These are phyloP conservation scores for Cladosporium sp. DNA, from an alignment of 2,329 filamentous ascomycete genomes.

Conservation along the genomic window DNA sequence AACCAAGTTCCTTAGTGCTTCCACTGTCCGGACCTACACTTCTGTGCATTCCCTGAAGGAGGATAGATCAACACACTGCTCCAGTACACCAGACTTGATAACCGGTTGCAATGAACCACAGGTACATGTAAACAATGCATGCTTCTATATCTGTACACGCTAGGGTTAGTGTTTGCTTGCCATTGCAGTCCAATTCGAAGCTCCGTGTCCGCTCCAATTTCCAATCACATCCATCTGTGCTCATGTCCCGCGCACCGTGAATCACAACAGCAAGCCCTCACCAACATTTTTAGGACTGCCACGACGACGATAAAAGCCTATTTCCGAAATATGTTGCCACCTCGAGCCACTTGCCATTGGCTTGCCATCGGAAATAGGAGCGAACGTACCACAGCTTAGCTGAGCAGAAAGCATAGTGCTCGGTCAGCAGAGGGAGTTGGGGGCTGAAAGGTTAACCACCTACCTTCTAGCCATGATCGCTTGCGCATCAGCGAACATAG, in stretches of 20 bases:
- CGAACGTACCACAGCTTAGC: neutral
- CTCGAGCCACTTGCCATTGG: neutral
- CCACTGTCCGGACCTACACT: no score
- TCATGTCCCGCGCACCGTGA: neutral
- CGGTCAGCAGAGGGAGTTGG: neutral
- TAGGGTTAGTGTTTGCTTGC: neutral
- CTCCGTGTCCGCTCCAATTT: neutral
- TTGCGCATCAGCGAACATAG: neutral
- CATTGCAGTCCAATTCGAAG: neutral
- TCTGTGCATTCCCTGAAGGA: no score
- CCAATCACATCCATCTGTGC: neutral
- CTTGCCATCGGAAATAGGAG: neutral
- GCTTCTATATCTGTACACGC: neutral
- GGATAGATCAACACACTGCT: no score
- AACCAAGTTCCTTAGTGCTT: neutral
- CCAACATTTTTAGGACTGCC: no score
- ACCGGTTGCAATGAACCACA: no score
- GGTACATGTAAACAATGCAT: no score
- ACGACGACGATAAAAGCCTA: neutral
- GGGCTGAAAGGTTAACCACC: neutral
- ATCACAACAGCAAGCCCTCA: neutral
- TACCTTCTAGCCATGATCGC: neutral
- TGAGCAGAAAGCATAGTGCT: neutral
- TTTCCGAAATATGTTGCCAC: neutral
- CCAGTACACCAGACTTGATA: no score